Evolutionary conservation across 345 rosid genomes (phyloP), one percentile per base, ranked within the genome.

Genomic region (Moricandia arvensis): DNA sequence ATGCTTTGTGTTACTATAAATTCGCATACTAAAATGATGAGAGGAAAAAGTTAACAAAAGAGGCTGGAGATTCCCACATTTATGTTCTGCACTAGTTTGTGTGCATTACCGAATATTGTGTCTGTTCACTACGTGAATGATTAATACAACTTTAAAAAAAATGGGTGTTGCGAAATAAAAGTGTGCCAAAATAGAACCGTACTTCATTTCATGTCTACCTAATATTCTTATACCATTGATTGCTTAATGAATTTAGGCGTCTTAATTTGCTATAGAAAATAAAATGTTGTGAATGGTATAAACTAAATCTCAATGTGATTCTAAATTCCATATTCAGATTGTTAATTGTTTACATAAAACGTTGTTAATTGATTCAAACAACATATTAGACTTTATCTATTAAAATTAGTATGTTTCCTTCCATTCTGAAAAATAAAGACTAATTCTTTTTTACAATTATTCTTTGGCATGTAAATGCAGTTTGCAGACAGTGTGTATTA

Each of bases 11-110:
- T 38, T 62, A 3, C n/a, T 38, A 26, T 16, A 69, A 61, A 62
- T 54, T 69, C 65, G 49, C 29, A 69, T 3, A 61, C 58, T n/a
- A 76, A 63, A 62, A 69, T 62, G 64, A 76, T 69, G 65, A 38
- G 58, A 61, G 38, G n/a, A 27, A 12, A 54, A 53, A 69, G 51
- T 63, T 47, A 43, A 63, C 75, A 71, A 76, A 63, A 63, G 37
- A 63, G 51, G n/a, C 55, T 30, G 66, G 60, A 76, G 71, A 70
- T 70, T 76, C 80, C 66, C 29, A 41, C 29, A 41, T 41, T 31
- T 69, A 37, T 68, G 62, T 27, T 60, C 55, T 47, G 54, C 74
- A 45, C 29, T 68, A n/a, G 53, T 45, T 45, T 45, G 53, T n/a
- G n/a, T 45, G 53, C 53, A 45, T 45, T 45, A 45, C 53, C 7